phyloP scores from a whole-genome alignment of 805 yeast genomes.

The Kodamaea nitidulidarum region DNA sequence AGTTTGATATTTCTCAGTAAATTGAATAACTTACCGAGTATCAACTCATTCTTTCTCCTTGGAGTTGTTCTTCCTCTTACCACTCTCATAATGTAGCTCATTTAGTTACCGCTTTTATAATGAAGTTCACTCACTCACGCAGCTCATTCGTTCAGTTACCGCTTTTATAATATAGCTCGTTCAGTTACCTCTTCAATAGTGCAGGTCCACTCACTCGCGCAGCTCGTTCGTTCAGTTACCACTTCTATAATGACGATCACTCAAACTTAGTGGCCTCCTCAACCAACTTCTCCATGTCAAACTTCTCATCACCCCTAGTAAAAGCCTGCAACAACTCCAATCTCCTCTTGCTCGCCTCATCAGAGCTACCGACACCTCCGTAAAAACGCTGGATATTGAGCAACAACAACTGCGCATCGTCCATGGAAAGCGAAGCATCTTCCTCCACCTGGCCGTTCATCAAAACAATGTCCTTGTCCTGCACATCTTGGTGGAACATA shows the following conservation, averaged over 20 bases:
- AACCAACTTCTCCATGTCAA: slow-evolving; percentile 64
- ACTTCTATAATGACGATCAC: too few relatives aligned
- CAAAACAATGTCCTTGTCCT: slow-evolving; percentile 59
- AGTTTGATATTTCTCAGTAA: too few relatives aligned
- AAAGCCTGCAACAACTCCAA: slow-evolving; percentile 58
- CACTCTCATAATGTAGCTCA: too few relatives aligned
- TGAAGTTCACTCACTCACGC: not conserved
- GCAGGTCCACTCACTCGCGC: not conserved
- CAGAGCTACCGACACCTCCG: slow-evolving; percentile 54
- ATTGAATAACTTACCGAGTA: too few relatives aligned
- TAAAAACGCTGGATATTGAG: slow-evolving; percentile 79
- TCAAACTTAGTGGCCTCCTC: slow-evolving; percentile 73
- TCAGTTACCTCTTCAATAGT: not conserved
- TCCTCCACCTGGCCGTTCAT: slow-evolving; percentile 84
- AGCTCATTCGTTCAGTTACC: too few relatives aligned
- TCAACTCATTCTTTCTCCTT: too few relatives aligned
- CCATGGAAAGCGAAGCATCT: slow-evolving; percentile 61
- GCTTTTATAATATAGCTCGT: not conserved
- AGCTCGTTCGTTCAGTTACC: not conserved
- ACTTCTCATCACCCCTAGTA: slow-evolving; percentile 63
- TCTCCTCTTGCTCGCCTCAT: slow-evolving; percentile 36
- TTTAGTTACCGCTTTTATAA: too few relatives aligned
- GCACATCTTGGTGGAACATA: slow-evolving; percentile 78
- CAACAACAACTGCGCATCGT: slow-evolving; percentile 74
- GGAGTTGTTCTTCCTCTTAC: too few relatives aligned